A percentile compares a stretch with the other conserved stretches of the same genome.
phyloP scores from a whole-genome alignment of 1,284 basidiomycete species.

The Ustilago trichophora region DNA sequence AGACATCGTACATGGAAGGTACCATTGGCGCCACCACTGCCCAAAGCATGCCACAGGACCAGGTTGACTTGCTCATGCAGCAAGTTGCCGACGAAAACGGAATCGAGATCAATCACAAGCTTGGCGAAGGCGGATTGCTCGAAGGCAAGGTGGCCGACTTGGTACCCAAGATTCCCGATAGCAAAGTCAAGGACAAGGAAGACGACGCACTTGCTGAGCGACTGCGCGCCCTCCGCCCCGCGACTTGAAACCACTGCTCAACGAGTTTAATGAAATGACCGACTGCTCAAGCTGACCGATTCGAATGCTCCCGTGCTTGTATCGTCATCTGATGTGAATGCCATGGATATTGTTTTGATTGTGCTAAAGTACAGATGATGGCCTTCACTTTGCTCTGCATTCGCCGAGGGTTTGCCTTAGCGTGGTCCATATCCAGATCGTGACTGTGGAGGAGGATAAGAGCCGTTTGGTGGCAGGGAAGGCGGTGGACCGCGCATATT shows the following conservation, averaged over 20 bases:
- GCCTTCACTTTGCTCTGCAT: no score
- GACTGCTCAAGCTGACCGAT: no score
- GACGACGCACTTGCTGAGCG: constrained; percentile 80
- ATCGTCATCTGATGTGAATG: constrained; percentile 5
- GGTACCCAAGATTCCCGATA: constrained; percentile 36
- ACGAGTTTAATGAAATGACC: no score
- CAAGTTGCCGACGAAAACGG: constrained; percentile 97
- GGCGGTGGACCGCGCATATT: constrained; percentile 35
- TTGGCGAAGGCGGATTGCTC: constrained; percentile 76
- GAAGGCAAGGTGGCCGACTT: constrained; percentile 70
- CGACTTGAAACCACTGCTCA: no score
- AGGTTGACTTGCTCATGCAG: constrained; percentile 89
- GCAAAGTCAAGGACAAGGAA: constrained; percentile 43
- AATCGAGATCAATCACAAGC: constrained; percentile 90
- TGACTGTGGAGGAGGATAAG: constrained; percentile 19
- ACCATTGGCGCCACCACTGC: constrained; percentile 94
- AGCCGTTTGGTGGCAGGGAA: constrained; percentile 8
- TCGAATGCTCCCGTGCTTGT: no score
- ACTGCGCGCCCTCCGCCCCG: constrained; percentile 61
- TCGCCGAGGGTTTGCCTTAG: no score
- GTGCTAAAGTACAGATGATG: constrained; percentile 21
- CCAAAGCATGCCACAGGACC: constrained; percentile 92
- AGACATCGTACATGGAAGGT: constrained; percentile 97
- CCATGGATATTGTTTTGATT: constrained; percentile 4
- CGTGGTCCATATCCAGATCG: constrained; percentile 29